Percentiles rank a stretch among this genome's conserved stretches.
Conservation (phyloP, 2,329 filamentous ascomycete species). For the Periconia digitata region DNA sequence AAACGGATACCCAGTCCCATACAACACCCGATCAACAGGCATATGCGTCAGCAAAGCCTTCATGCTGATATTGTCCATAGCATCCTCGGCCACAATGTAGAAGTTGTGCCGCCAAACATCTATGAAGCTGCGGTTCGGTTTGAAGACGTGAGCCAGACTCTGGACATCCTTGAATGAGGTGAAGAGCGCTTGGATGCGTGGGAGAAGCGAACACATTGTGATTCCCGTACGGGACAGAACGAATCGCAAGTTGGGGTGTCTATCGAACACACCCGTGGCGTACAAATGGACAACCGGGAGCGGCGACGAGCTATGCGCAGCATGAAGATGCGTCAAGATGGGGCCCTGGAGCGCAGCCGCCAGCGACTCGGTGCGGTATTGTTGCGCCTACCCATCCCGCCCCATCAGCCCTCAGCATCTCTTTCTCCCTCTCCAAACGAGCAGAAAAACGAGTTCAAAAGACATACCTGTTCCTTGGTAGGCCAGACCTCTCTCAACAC, state of each 20-base stretch:
- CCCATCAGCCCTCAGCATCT: no score
- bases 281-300: conserved; percentile 55
- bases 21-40: conserved; percentile 55
- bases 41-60: conserved; percentile 48
- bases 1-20: conserved; percentile 62
- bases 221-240: conserved; percentile 57
- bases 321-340: conserved; percentile 30
- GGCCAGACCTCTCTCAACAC: conserved; percentile 25
- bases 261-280: conserved; percentile 58
- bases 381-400: conserved; percentile 14
- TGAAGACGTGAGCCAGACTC: conserved; percentile 2
- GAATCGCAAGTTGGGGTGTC: conserved; percentile 56
- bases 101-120: conserved; percentile 60
- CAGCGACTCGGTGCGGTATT: conserved; percentile 14
- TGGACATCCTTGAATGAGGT: conserved; percentile 19
- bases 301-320: conserved; percentile 56
- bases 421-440: not conserved
- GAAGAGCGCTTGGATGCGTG: conserved; percentile 44
- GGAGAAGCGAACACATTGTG: conserved; percentile 58
- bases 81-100: conserved; percentile 60
- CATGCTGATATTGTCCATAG: conserved; percentile 54
- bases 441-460: not conserved
- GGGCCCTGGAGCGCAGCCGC: conserved; percentile 14
- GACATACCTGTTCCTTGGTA: conserved; percentile 16
- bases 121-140: conserved; percentile 40